Evolutionary conservation across 192 early-diverging fungal species (phyloP).

Genomic region (Helicostylum pulchrum): DNA sequence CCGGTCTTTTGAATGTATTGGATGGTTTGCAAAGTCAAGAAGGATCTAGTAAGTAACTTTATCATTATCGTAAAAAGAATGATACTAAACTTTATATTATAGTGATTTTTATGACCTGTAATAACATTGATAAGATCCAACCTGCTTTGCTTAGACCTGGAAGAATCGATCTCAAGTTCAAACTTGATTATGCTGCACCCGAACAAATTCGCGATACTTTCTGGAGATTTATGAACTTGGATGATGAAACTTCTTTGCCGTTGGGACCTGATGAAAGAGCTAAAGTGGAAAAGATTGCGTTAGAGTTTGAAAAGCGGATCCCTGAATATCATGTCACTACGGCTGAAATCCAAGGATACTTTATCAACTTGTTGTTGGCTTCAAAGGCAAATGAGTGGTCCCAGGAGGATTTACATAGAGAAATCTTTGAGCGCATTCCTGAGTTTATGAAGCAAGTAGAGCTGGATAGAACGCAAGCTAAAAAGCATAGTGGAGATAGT

Average conservation of each 20-base stretch:
- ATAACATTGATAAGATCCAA: conserved; percentile 43
- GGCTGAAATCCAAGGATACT: not conserved
- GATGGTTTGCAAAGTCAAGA: conserved; percentile 50
- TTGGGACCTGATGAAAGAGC: too few species aligned
- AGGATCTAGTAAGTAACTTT: conserved; percentile 25
- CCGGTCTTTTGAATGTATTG: conserved; percentile 45
- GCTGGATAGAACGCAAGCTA: conserved; percentile 1
- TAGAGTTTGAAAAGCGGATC: not conserved
- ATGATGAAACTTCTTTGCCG: not conserved
- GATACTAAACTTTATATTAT: not conserved
- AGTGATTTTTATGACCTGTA: conserved; percentile 52
- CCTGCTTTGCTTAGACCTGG: conserved; percentile 52
- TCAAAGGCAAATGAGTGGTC: not conserved
- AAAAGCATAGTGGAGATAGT: not conserved
- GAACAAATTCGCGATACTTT: conserved; percentile 44
- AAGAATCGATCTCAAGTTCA: conserved; percentile 43
- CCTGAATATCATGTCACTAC: not conserved
- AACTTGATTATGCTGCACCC: conserved; percentile 46
- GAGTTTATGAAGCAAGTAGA: not conserved
- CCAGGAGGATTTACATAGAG: not conserved
- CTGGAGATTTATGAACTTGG: conserved; percentile 19
- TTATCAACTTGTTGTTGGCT: not conserved
- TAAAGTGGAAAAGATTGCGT: too few species aligned
- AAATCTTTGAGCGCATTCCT: not conserved
- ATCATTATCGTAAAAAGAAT: not conserved